Base-by-base conservation (phyloP, 441 rosid genomes). In the Euphorbia celastroides region DNA sequence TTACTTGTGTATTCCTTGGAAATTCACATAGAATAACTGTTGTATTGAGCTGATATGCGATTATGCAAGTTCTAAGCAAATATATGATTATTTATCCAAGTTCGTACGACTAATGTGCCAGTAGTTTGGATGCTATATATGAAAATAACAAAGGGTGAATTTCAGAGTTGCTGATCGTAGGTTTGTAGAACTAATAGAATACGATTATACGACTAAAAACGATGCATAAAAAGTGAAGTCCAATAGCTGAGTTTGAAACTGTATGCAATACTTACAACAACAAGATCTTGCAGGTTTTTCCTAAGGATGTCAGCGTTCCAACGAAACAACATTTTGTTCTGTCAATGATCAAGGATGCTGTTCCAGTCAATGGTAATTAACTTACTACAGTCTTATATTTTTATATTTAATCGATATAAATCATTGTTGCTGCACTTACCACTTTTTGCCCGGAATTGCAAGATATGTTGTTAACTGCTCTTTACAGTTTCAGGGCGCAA, bases 201-300 rank as follows among this genome's bases (percentile, higher is more conserved):
- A n/a, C n/a, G n/a, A n/a, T n/a, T n/a, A n/a, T 44, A 34, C 48
- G 26, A 62, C 30, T 26, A 19, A 25, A 26, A 8, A 44, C 26
- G 34, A 9, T 22, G 0, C 17, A 31, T 38, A 17, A 31, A 11
- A 48, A 7, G 31, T 44, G 20, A 64, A 17, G 48, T 46, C 23
- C 48, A 64, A 13, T 5, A 19, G 44, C 19, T 28, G 27, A 23
- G 30, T 42, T 5, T 0, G 38, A 34, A 34, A 22, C 12, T 6
- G 0, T 7, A 27, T 5, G 23, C 19, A 3, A 8, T 25, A 38
- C 23, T 23, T 36, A n/a, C 3, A 5, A 51, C 54, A 50, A 30
- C 20, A 57, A 63, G 60, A 27, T 51, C 64, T 69, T 69, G 44
- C 83, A 92, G 98, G 89, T 88, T 67, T 78, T 92, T 80, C 66